These are phyloP conservation scores for Lepiota venenata DNA, from an alignment of 768 basidiomycete genomes.

Conservation along the genomic window DNA sequence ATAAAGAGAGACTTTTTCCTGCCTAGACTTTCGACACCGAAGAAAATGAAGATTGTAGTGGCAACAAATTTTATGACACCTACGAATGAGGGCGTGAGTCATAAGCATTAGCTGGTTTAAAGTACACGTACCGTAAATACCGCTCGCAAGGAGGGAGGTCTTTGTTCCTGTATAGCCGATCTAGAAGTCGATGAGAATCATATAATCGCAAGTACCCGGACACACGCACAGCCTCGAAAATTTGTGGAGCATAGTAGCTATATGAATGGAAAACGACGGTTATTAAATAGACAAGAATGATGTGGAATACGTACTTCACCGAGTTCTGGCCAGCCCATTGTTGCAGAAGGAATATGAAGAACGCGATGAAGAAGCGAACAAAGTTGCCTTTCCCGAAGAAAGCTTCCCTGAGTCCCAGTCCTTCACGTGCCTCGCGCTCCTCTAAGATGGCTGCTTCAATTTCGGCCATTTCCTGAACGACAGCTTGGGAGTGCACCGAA, in stretches of 20 bases:
- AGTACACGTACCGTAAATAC: constrained; percentile 46
- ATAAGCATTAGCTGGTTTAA: neutral
- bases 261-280: neutral
- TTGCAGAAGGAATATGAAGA: constrained; percentile 74
- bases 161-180: constrained; percentile 63
- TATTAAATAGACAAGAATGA: neutral
- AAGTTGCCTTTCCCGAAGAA: constrained; percentile 82
- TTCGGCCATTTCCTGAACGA: constrained; percentile 68
- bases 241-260: constrained; percentile 72
- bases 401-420: constrained; percentile 64
- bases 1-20: constrained; percentile 69
- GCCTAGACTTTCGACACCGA: constrained; percentile 65
- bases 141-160: constrained; percentile 67
- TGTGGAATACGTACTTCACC: constrained; percentile 39
- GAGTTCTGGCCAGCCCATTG: constrained; percentile 87
- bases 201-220: neutral
- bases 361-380: constrained; percentile 81
- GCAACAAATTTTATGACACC: constrained; percentile 66
- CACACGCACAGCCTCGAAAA: constrained; percentile 56
- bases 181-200: constrained; percentile 24
- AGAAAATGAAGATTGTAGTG: constrained; percentile 62
- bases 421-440: constrained; percentile 62
- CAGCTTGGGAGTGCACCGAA: constrained; percentile 32
- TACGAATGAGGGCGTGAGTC: neutral
- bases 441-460: constrained; percentile 79